Evolutionary conservation across 1,284 basidiomycete species (phyloP).

Genomic region (Ganoderma boninense): DNA sequence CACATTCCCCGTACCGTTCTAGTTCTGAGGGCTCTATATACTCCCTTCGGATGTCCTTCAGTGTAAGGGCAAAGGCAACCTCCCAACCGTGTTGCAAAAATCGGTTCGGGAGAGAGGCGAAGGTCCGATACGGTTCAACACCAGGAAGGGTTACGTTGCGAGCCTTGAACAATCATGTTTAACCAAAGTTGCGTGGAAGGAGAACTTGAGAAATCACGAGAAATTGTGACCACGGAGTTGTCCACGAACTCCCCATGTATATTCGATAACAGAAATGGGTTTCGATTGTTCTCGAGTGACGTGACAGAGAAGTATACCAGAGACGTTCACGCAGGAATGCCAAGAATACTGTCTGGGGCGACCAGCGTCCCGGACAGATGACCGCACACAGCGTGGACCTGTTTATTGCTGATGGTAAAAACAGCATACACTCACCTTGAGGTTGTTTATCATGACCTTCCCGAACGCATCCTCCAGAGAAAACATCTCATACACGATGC

Average conservation of each 20-base stretch:
- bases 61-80: constrained; percentile 61
- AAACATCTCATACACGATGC: constrained; percentile 91
- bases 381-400: too few species aligned
- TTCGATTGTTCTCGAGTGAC: too few species aligned
- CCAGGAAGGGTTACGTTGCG: constrained; percentile 83
- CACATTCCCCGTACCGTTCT: constrained; percentile 57
- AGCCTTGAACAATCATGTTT: constrained; percentile 53
- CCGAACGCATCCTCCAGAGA: constrained; percentile 87
- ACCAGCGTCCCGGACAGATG: background rate
- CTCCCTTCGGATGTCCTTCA: constrained; percentile 71
- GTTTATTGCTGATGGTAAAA: too few species aligned
- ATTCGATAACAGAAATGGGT: too few species aligned
- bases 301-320: too few species aligned
- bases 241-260: too few species aligned
- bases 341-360: too few species aligned
- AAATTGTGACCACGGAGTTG: background rate
- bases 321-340: too few species aligned
- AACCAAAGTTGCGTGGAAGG: background rate
- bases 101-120: constrained; percentile 67
- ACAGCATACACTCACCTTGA: constrained; percentile 60
- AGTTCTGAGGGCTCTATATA: constrained; percentile 66
- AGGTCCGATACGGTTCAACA: constrained; percentile 65
- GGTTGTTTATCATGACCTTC: constrained; percentile 86
- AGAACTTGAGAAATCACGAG: background rate
- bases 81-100: constrained; percentile 68